Percentiles rank a stretch among this genome's conserved stretches.
Evolutionary conservation across 176 grass and related monocot genomes (phyloP).

Genomic region (Oryza glumipatula): DNA sequence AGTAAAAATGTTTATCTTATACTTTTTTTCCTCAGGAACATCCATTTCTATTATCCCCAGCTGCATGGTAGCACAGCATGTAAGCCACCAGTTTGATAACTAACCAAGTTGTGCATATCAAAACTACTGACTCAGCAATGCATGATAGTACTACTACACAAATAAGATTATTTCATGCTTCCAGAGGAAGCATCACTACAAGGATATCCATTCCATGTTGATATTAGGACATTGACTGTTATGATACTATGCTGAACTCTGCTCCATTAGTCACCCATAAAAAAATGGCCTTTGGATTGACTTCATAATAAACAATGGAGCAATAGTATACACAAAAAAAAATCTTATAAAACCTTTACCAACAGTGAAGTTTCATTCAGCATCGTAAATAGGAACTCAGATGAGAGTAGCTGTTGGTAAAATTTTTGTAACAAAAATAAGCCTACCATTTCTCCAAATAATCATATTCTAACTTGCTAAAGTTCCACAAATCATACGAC

Average conservation of each 20-base stretch:
- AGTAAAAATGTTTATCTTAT: not conserved
- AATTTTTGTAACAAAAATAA: not conserved
- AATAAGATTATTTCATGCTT: not conserved
- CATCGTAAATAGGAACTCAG: not conserved
- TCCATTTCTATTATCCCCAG: not conserved
- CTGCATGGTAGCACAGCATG: too few species aligned
- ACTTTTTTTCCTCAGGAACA: not conserved
- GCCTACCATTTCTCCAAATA: not conserved
- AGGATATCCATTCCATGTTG: not conserved
- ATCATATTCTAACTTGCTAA: too few species aligned
- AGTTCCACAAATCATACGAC: not conserved
- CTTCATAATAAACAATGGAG: not conserved
- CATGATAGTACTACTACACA: not conserved
- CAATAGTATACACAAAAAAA: not conserved
- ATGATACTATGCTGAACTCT: not conserved
- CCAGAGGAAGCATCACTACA: not conserved
- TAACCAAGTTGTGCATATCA: not conserved
- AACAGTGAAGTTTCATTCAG: not conserved
- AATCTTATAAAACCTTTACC: not conserved
- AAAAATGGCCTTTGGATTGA: not conserved
- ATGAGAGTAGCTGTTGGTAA: not conserved
- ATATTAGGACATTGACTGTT: not conserved
- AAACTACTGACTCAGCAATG: not conserved
- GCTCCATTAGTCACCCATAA: not conserved
- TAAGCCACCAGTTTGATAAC: not conserved